A percentile compares a stretch with the other conserved stretches of the same genome.
Conservation (phyloP, 306 rosid genomes). For the Corylus heterophylla region DNA sequence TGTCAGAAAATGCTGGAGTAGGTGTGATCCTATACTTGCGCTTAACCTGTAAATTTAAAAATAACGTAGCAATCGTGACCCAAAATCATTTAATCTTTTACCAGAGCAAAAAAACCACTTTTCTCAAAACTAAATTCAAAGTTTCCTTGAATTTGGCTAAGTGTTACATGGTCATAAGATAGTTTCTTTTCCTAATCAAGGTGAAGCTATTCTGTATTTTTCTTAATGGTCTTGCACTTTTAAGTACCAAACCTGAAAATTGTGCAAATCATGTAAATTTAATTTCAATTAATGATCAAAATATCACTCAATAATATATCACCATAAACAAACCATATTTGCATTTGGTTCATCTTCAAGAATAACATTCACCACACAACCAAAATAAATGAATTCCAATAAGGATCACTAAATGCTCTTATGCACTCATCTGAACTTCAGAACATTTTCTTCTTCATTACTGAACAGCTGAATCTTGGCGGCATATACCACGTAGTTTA, state of each 20-base stretch:
- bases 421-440: background rate
- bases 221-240: background rate
- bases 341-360: background rate
- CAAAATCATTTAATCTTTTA: constrained; percentile 10
- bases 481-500: background rate
- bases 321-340: constrained; percentile 1
- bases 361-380: background rate
- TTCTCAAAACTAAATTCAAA: background rate
- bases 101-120: constrained; percentile 11
- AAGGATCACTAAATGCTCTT: background rate
- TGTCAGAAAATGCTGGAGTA: constrained; percentile 44
- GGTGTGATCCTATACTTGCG: constrained; percentile 81
- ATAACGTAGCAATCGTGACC: constrained; percentile 21
- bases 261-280: background rate
- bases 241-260: background rate
- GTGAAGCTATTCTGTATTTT: background rate
- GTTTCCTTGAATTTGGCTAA: background rate
- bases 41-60: constrained; percentile 62
- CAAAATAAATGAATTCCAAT: background rate
- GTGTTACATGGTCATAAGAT: background rate
- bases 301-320: background rate
- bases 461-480: background rate
- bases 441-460: background rate
- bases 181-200: background rate
- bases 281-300: background rate